Percentiles rank a stretch among this genome's conserved stretches.
Evolutionary conservation across 2,329 filamentous ascomycete species (phyloP).

Genomic region (Thielaviopsis euricoi): DNA sequence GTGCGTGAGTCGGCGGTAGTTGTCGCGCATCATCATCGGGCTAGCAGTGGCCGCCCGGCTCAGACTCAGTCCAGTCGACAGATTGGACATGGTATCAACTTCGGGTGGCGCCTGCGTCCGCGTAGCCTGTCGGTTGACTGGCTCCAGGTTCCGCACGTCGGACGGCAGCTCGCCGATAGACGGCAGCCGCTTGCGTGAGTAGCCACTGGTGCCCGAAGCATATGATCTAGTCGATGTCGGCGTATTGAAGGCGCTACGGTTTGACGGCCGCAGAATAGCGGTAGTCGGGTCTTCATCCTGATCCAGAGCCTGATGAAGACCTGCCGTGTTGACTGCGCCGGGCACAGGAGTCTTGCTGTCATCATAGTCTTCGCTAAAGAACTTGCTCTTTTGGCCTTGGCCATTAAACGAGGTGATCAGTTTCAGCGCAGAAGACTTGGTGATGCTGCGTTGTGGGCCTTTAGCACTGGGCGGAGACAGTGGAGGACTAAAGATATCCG

Average conservation of each 20-base stretch:
- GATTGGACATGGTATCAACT: slow-evolving; percentile 3
- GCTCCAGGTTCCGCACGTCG: slow-evolving; percentile 1
- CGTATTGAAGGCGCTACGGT: slow-evolving; percentile 52
- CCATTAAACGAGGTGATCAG: slow-evolving; percentile 80
- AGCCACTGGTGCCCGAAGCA: slow-evolving; percentile 36
- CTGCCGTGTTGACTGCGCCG: not conserved
- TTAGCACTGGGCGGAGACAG: slow-evolving; percentile 55
- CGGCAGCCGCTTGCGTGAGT: slow-evolving; percentile 48
- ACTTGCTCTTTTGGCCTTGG: slow-evolving; percentile 42
- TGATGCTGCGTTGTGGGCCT: slow-evolving; percentile 45
- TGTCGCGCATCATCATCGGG: slow-evolving; percentile 44
- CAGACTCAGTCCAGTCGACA: slow-evolving; percentile 29
- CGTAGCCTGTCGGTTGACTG: not conserved
- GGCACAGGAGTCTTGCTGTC: slow-evolving; percentile 52
- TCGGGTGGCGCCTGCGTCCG: slow-evolving; percentile 4
- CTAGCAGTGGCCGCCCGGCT: slow-evolving; percentile 51
- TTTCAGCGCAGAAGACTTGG: slow-evolving; percentile 72
- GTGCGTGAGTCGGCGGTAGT: slow-evolving; percentile 21
- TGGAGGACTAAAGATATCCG: slow-evolving; percentile 49
- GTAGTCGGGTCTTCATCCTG: slow-evolving; percentile 47
- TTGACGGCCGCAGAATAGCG: slow-evolving; percentile 49
- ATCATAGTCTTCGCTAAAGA: slow-evolving; percentile 36
- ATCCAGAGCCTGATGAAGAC: slow-evolving; percentile 52
- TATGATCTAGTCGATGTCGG: slow-evolving; percentile 49
- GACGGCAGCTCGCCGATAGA: slow-evolving; percentile 50